A percentile compares a stretch with the other conserved stretches of the same genome.
Conservation (phyloP, 345 rosid genomes). For the Ceriops zippeliana region DNA sequence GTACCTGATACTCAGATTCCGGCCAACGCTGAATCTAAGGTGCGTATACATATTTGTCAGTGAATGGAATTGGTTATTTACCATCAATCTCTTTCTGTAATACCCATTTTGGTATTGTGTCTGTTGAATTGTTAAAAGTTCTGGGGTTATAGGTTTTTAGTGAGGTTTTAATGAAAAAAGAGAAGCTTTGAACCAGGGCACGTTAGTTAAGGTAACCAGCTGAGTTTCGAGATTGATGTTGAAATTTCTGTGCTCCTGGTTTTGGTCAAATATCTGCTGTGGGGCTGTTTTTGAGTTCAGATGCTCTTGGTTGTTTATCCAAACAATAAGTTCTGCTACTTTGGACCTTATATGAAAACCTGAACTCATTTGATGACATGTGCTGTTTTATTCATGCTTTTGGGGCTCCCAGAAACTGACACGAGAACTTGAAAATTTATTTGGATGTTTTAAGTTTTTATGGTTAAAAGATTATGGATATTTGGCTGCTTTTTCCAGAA, state of each 20-base stretch:
- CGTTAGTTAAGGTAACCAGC: not conserved
- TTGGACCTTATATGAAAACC: not conserved
- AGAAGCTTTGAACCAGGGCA: not conserved
- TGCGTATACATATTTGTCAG: constrained; percentile 1
- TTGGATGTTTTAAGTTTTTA: not conserved
- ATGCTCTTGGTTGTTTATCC: not conserved
- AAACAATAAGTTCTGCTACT: not conserved
- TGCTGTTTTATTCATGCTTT: not conserved
- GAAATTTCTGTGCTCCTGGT: not conserved
- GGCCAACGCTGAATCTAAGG: constrained; percentile 26
- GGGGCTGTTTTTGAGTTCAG: not conserved
- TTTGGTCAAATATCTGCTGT: not conserved
- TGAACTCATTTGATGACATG: constrained; percentile 3
- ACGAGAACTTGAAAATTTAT: not conserved
- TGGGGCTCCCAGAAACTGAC: not conserved
- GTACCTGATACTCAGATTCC: constrained; percentile 46
- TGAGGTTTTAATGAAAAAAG: not conserved
- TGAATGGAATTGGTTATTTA: not conserved
- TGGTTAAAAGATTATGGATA: not conserved
- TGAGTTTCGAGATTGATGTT: constrained; percentile 12
- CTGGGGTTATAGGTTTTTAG: not conserved
- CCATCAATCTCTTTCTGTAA: not conserved
- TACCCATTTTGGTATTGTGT: not conserved
- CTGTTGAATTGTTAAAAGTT: not conserved
- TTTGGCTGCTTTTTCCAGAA: not conserved